Evolutionary conservation across 331 rosid genomes (phyloP).

Genomic region (Cydonia oblonga): DNA sequence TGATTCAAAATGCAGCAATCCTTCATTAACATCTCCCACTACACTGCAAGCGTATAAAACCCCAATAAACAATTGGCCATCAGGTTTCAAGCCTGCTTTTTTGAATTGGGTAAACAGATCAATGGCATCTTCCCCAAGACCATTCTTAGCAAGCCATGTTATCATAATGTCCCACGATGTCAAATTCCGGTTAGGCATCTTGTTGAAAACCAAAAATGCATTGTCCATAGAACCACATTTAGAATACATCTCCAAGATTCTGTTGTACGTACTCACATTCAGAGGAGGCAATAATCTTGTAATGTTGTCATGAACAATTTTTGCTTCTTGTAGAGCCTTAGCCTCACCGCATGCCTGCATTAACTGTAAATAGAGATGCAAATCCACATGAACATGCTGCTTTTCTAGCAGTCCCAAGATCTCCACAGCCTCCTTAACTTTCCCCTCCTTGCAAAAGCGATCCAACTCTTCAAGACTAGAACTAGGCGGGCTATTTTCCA

Average conservation of each 20-base stretch:
- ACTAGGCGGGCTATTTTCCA: constrained; percentile 14
- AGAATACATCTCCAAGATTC: constrained; percentile 61
- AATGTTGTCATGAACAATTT: constrained; percentile 27
- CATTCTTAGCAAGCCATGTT: constrained; percentile 49
- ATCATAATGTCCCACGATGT: constrained; percentile 74
- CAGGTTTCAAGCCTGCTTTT: constrained; percentile 43
- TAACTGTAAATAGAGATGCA: constrained; percentile 33
- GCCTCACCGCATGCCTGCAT: constrained; percentile 47
- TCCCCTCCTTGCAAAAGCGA: constrained; percentile 43
- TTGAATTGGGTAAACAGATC: constrained; percentile 55
- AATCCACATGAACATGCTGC: constrained; percentile 33
- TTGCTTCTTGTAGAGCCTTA: constrained; percentile 54
- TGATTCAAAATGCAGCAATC: constrained; percentile 54
- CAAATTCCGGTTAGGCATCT: constrained; percentile 49
- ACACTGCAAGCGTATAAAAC: constrained; percentile 44
- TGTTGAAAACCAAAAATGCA: constrained; percentile 32
- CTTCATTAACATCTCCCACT: constrained; percentile 47
- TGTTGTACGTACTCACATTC: constrained; percentile 41
- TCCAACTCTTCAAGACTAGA: constrained; percentile 51
- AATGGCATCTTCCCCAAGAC: constrained; percentile 56
- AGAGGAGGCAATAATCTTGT: constrained; percentile 33
- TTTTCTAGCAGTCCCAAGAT: constrained; percentile 38
- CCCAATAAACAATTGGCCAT: constrained; percentile 51
- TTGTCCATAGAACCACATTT: constrained; percentile 62
- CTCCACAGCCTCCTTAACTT: constrained; percentile 57